Base-by-base conservation (phyloP, 371 early-diverging fungal genomes). In the Mucor sp. region DNA sequence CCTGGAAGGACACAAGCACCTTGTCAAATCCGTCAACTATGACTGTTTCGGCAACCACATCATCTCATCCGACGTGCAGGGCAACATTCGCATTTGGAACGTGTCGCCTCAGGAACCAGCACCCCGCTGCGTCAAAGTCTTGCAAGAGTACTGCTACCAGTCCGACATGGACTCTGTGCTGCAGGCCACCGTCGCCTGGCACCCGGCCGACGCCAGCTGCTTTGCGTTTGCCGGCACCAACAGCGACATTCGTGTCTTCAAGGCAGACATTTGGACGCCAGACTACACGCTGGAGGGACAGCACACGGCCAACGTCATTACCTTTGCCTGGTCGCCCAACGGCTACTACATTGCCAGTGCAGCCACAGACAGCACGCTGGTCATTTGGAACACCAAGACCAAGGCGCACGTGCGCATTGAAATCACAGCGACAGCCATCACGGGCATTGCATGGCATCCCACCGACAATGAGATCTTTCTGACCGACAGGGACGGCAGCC, bases 21-120 rank as follows among this genome's bases (percentile, higher is more conserved):
- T 62, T 15, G 75, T 85, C 3, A 83, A 81, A 66, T 82, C 74
- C 11, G 66, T 86, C 3, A 71, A 74, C 21, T 85, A 78, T 56
- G 81, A 85, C 62, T 76, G 78, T 17, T 55, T 39, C 2, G 85
- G 82, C 2, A 65, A 74, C 9, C 80, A 76, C 43, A 66, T 88
- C 33, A 76, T 83, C 8, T 91, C 91, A 7, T 81, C 87, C 11
- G 82, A 81, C 14, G 81, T 80, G 50, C 86, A 89, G 23, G 91
- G 91, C 6, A 76, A 78, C 23, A 75, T 89, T 17, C 76, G 77
- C n/a, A 73, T 91, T 6, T 91, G 91, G 91, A 75, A 85, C 63
- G 58, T 85, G 15, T 79, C 81, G 30, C 58, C 77, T 12, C 59
- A 61, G 4, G 78, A 72, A 14, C 77, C 80, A 2, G 74, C 62